phyloP scores from a whole-genome alignment of 257 asterid species.

The Nyctanthes arbortristis region DNA sequence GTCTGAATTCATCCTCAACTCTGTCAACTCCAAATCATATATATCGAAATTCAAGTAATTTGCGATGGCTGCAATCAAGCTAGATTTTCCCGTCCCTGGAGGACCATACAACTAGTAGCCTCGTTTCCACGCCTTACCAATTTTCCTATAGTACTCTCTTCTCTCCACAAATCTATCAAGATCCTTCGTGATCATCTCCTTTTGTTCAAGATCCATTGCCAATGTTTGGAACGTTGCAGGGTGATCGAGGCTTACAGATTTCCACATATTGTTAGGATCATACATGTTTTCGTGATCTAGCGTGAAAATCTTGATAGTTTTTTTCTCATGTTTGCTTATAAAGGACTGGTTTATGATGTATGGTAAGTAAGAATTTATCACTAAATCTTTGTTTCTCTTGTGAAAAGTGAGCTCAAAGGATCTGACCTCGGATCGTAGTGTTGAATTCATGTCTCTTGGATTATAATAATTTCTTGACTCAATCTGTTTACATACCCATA shows the following conservation, averaged over 20 bases:
- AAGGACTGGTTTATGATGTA: conserved; percentile 29
- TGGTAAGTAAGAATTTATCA: conserved; percentile 46
- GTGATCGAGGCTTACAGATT: conserved; percentile 46
- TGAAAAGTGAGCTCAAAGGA: conserved; percentile 66
- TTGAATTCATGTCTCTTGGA: conserved; percentile 39
- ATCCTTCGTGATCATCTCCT: conserved; percentile 46
- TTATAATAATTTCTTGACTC: conserved; percentile 31
- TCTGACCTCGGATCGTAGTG: conserved; percentile 40
- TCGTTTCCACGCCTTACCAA: conserved; percentile 78
- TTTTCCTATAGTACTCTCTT: too few species aligned
- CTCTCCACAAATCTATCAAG: conserved; percentile 49
- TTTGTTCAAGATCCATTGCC: conserved; percentile 57
- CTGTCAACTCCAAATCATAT: conserved; percentile 64
- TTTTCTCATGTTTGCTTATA: conserved; percentile 39
- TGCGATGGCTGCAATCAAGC: conserved; percentile 78
- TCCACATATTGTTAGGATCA: conserved; percentile 39
- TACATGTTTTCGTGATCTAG: conserved; percentile 40
- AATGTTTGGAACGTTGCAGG: conserved; percentile 65
- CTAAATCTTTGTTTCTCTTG: too few species aligned
- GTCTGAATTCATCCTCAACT: conserved; percentile 50
- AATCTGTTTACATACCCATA: conserved; percentile 33
- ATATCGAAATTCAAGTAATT: conserved; percentile 63
- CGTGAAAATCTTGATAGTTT: too few species aligned
- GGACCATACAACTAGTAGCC: conserved; percentile 76
- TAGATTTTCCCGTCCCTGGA: conserved; percentile 87